Base-by-base conservation (phyloP, 768 basidiomycete species). In the Trametes maxima region DNA sequence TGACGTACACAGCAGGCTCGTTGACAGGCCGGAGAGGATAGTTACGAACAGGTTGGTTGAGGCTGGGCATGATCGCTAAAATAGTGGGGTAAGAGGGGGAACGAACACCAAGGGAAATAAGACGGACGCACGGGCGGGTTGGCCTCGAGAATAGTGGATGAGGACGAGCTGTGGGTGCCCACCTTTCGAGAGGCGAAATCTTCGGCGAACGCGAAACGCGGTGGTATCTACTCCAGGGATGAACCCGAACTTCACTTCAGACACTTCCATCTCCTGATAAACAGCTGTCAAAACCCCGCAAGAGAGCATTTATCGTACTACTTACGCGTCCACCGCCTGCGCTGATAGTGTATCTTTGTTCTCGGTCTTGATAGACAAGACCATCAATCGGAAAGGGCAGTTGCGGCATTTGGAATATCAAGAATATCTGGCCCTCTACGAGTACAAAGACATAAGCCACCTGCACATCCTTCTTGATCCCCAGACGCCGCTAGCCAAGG, bases 191-290 rank as follows among this genome's bases (percentile, higher is more conserved):
- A 94, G 78, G 39, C 92, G 85, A 70, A 82, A 94, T 6, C 89
- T 85, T 50, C 90, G 77, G 49, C 92, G 82, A 48, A 85, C 70
- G 16, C 91, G 85, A 73, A 80, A 89, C 33, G 92, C 91, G 60
- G 70, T 77, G 10, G 77, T 69, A 64, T 94, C 92, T 44, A 76
- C 75, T 43, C 80, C 81, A 16, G 92, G 92, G n/a, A 90, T 73
- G 71, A 91, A 94, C 1, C 92, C 92, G 67, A 74, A 86, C 70
- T 89, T 92, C 25, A 82, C 73, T 72, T 94, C 92, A 57, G 77
- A 70, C 1, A 93, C 80, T 75, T 94, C 92, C 16, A 94, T 79
- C 73, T 94, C 92, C 89, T 92, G 46, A 35, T 48, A 25, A 40
- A 25, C 35, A 51, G 25, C 28, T 65, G 42, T 48, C 59, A 52